Evolutionary conservation across 1,284 basidiomycete species (phyloP), one percentile per base, ranked within the genome.

Genomic region (Termitomyces sp.): DNA sequence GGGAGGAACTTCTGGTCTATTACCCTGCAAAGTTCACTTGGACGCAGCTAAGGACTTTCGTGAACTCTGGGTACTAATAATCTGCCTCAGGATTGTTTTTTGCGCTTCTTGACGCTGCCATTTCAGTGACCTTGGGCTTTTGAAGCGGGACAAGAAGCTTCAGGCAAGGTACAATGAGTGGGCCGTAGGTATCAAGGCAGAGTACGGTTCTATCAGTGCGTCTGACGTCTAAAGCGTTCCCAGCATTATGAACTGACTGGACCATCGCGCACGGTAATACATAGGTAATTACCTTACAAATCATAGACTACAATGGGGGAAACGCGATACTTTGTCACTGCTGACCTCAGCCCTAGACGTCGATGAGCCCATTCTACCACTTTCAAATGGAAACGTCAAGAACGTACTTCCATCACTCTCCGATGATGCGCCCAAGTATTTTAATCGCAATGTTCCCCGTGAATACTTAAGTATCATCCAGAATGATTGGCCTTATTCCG

Each of bases 401-500:
- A 55, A 61, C 10, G 52, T 48, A 26, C 51, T 64, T 10, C 61
- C 60, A 28, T 45, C 65, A 36, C 57, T 70, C 19, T 62, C 65
- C 31, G 53, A 60, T 26, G 57, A 68, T 61, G 65, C 71, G 34
- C 76, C 80, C 17, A 64, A 71, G 17, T 87, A 88, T 66, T 91
- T 92, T 66, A 83, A 75, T 31, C 78, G 79, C 5, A 76, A 85
- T 60, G 81, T 81, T 10, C 78, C 84, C 1, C 62, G 75, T 5
- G 72, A 80, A 38, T 73, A 82, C 51, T 73, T 90, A 60, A 88
- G 83, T 63, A 83, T 92, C 58, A 86, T 87, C 51, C 83, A 76
- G 64, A 92, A 92, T 62, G 88, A 90, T 64, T 92, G 89, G 89
- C 89, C 89, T 0, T 92, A 92, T 67, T 90, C 87, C 26, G 82